Conservation (phyloP, 2,329 filamentous ascomycete species). For the Thermoascus crustaceus region DNA sequence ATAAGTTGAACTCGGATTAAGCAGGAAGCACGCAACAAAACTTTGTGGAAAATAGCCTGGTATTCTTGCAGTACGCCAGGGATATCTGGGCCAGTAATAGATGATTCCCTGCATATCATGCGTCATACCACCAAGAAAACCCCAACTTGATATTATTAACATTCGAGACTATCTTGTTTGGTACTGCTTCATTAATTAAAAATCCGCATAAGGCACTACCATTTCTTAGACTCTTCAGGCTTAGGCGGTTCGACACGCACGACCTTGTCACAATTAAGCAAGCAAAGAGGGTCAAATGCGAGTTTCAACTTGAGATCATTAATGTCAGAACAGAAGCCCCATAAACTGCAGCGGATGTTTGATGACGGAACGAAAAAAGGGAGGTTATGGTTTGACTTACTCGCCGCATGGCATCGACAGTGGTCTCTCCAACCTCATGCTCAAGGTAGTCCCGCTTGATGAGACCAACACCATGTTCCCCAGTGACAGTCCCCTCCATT, state of each 20-base stretch:
- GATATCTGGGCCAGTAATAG: no score
- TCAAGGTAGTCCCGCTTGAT: slow-evolving; percentile 59
- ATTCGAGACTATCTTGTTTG: slow-evolving; percentile 1
- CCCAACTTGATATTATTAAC: no score
- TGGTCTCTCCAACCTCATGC: slow-evolving; percentile 53
- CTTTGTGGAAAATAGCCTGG: no score
- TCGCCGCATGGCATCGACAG: slow-evolving; percentile 58
- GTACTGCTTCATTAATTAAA: no score
- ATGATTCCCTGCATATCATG: no score
- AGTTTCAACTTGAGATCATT: slow-evolving; percentile 46
- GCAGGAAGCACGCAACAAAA: no score
- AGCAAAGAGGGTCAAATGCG: slow-evolving; percentile 57
- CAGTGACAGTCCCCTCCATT: slow-evolving; percentile 64
- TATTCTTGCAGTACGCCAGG: no score
- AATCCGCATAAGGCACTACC: slow-evolving; percentile 24
- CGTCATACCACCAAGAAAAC: no score
- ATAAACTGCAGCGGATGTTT: slow-evolving; percentile 1
- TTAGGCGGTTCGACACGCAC: slow-evolving; percentile 47
- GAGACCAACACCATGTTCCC: slow-evolving; percentile 63
- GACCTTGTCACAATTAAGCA: slow-evolving; percentile 59
- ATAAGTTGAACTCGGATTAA: no score
- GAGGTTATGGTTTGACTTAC: slow-evolving; percentile 30
- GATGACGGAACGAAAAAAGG: slow-evolving; percentile 4
- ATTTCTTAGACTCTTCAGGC: slow-evolving; percentile 41
- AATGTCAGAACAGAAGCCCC: slow-evolving; percentile 11